These are phyloP conservation scores for Mycena latifolia DNA, from an alignment of 768 basidiomycete species.

Conservation along the genomic window DNA sequence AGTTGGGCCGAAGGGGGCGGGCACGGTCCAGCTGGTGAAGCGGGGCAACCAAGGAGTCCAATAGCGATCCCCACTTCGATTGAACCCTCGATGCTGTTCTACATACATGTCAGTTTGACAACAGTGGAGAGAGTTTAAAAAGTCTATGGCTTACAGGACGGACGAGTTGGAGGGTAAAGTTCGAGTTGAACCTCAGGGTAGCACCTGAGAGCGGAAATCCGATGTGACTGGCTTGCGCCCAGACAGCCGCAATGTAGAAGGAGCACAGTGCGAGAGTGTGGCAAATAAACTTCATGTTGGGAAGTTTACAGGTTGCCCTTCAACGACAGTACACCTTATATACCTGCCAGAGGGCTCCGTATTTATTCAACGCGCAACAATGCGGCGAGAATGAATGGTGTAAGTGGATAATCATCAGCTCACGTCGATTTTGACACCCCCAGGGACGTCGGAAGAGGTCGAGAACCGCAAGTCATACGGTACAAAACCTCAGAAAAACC, in stretches of 20 bases:
- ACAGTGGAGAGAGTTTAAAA: neutral
- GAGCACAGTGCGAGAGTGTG: conserved; percentile 5
- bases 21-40: conserved; percentile 1
- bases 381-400: neutral
- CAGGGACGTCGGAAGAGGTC: neutral
- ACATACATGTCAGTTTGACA: too few relatives aligned
- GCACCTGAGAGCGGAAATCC: conserved; percentile 9
- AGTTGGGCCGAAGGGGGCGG: conserved; percentile 18
- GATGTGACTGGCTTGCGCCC: conserved; percentile 20
- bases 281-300: conserved; percentile 17
- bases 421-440: neutral
- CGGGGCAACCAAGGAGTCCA: conserved; percentile 20
- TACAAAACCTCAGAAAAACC: neutral
- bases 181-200: conserved; percentile 6
- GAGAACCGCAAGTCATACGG: neutral
- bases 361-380: neutral
- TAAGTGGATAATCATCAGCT: neutral
- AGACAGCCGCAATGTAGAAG: conserved; percentile 21
- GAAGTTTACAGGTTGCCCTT: neutral
- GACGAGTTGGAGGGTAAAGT: conserved; percentile 22
- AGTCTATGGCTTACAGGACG: conserved; percentile 15
- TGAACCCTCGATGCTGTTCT: conserved; percentile 26
- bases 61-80: conserved; percentile 33
- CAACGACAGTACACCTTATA: neutral
- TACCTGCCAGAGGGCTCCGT: neutral